Evolutionary conservation across 2,329 filamentous ascomycete species (phyloP).

Genomic region (Ophiostoma novo-ulmi): DNA sequence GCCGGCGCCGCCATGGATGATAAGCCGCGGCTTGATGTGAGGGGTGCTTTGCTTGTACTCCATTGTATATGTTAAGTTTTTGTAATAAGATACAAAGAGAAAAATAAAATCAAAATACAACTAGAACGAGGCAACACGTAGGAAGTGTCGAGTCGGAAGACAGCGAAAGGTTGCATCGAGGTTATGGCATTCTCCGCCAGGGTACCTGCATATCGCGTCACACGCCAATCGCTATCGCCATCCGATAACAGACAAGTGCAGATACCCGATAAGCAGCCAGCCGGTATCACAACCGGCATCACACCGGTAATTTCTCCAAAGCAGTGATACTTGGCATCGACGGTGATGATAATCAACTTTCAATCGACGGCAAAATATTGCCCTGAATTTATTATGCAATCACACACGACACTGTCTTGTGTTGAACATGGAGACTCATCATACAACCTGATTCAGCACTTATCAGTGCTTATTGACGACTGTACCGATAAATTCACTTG

Average conservation of each 20-base stretch:
- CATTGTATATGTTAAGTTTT: background rate
- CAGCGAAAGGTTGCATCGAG: background rate
- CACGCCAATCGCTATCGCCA: conserved; percentile 5
- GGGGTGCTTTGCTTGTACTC: conserved; percentile 12
- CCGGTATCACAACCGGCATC: background rate
- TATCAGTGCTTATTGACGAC: background rate
- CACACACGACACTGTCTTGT: background rate
- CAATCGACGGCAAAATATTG: background rate
- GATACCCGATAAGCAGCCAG: background rate
- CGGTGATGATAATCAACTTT: background rate
- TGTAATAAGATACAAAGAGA: background rate
- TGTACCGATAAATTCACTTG: background rate
- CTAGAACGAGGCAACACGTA: background rate
- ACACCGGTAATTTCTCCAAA: background rate
- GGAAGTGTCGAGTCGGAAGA: background rate
- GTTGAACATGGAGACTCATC: background rate
- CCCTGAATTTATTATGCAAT: background rate
- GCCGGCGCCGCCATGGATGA: conserved; percentile 69
- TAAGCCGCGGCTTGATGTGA: conserved; percentile 50
- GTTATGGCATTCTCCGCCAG: background rate
- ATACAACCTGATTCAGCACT: background rate
- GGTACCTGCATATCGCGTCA: conserved; percentile 7
- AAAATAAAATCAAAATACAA: background rate
- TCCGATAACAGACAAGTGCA: conserved; percentile 7
- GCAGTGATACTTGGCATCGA: background rate